Evolutionary conservation across 768 basidiomycete genomes (phyloP), one percentile per base, ranked within the genome.

Genomic region (Gloeostereum incarnatum): DNA sequence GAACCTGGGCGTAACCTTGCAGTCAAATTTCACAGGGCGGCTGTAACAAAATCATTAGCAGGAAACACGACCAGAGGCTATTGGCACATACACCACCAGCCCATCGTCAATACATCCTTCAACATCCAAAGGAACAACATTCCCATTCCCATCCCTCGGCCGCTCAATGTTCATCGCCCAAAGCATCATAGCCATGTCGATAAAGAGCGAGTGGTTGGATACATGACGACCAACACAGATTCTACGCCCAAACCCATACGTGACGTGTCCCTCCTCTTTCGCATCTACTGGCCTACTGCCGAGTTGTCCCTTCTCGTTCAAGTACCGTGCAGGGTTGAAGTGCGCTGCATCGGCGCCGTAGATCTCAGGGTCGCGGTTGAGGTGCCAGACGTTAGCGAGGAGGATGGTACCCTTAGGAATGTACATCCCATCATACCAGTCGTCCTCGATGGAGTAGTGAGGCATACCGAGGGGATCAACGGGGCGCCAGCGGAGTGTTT

Each of bases 171-270:
- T n/a, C n/a, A n/a, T n/a, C n/a, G n/a, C n/a, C n/a, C n/a, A n/a
- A n/a, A n/a, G n/a, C n/a, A n/a, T n/a, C n/a, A n/a, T n/a, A n/a
- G n/a, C n/a, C n/a, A n/a, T n/a, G n/a, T n/a, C n/a, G n/a, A 61
- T 55, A 33, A 59, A 61, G 27, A 59, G 19, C 25, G 55, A 48
- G n/a, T 53, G 42, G 29, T 56, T 57, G 3, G 58, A 58, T n/a
- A 59, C 42, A 39, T 59, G 49, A 25, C 49, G 39, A n/a, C 59
- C 59, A 7, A 51, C 44, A 41, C 59, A 60, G 8, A 54, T 52
- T 22, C 52, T 48, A 22, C 55, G 38, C 35, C 58, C 50, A 33
- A 53, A 56, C 11, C 54, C 54, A 26, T 45, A 55, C 3, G 45
- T 45, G 25, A 44, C 22, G 31, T 53, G 54, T 14, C 52, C 48